Conservation (phyloP, 2,329 filamentous ascomycete genomes). For the Mycogone perniciosa region DNA sequence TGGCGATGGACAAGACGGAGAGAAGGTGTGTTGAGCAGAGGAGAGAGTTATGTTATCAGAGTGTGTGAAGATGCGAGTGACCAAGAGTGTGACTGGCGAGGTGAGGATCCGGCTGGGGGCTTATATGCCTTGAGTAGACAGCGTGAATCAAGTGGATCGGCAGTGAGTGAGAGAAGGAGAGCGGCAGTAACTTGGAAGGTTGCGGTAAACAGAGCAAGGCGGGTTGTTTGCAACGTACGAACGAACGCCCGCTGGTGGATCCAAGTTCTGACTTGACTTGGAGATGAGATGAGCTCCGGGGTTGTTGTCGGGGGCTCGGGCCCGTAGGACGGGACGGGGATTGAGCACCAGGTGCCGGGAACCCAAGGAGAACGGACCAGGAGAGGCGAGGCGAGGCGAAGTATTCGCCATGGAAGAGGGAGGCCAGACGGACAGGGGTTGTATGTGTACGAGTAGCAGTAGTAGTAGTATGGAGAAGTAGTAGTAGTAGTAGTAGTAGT, state of each 20-base stretch:
- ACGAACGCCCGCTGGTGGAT: not conserved
- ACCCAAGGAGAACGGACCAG: not conserved
- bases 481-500: too few species aligned
- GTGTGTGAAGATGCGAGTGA: not conserved
- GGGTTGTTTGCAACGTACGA: slow-evolving; percentile 5
- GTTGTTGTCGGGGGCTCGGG: not conserved
- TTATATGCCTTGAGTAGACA: slow-evolving; percentile 5
- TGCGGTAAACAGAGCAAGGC: not conserved
- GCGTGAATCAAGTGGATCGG: not conserved
- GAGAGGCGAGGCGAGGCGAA: slow-evolving; percentile 2
- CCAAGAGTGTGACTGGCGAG: not conserved
- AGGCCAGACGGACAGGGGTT: not conserved
- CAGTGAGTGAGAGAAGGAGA: not conserved
- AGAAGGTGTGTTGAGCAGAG: not conserved
- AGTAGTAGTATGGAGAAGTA: too few species aligned
- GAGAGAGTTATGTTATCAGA: not conserved
- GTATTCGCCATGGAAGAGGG: not conserved
- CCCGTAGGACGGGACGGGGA: slow-evolving; percentile 6
- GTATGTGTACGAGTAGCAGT: too few species aligned
- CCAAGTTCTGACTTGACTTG: not conserved
- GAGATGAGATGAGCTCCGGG: not conserved
- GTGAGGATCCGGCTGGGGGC: not conserved
- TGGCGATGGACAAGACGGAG: slow-evolving; percentile 6
- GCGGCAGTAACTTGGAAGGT: not conserved
- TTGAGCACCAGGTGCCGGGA: slow-evolving; percentile 1